These are phyloP conservation scores for Alternaria panax DNA, from an alignment of 2,329 filamentous ascomycete genomes.

Conservation along the genomic window DNA sequence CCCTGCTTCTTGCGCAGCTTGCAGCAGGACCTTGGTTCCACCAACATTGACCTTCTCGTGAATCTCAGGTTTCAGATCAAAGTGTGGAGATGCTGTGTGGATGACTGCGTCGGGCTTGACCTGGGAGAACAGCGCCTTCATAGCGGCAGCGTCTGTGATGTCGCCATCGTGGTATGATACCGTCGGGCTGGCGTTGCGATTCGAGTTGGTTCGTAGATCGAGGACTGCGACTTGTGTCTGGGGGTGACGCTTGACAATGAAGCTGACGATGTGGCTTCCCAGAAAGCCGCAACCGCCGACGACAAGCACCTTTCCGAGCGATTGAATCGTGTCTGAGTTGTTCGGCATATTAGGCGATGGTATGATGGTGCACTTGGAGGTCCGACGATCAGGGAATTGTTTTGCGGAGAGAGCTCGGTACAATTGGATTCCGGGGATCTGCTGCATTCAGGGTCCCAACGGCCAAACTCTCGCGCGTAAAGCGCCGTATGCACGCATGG, in stretches of 20 bases:
- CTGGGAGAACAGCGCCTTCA: constrained; percentile 53
- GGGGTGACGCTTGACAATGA: constrained; percentile 52
- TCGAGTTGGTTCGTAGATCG: constrained; percentile 54
- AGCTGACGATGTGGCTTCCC: constrained; percentile 59
- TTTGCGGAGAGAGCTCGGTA: constrained; percentile 30
- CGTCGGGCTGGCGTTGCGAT: constrained; percentile 50
- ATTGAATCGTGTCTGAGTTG: constrained; percentile 28
- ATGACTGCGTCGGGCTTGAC: constrained; percentile 58
- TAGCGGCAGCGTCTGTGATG: constrained; percentile 55
- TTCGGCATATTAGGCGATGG: constrained; percentile 26
- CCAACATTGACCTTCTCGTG: constrained; percentile 61
- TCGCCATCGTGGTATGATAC: constrained; percentile 60
- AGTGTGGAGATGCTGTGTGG: constrained; percentile 59
- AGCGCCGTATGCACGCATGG: neutral
- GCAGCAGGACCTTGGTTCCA: constrained; percentile 58
- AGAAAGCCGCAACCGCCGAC: constrained; percentile 62
- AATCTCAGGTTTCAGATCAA: constrained; percentile 49
- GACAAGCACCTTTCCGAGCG: constrained; percentile 57
- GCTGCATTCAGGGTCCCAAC: constrained; percentile 18
- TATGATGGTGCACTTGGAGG: constrained; percentile 14
- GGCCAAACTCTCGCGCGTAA: neutral
- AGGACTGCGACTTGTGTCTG: constrained; percentile 56
- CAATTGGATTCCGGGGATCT: constrained; percentile 16
- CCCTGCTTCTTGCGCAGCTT: constrained; percentile 56
- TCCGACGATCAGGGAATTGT: constrained; percentile 17